Base-by-base conservation (phyloP, 2,329 filamentous ascomycete genomes). In the Colletotrichum sp. region DNA sequence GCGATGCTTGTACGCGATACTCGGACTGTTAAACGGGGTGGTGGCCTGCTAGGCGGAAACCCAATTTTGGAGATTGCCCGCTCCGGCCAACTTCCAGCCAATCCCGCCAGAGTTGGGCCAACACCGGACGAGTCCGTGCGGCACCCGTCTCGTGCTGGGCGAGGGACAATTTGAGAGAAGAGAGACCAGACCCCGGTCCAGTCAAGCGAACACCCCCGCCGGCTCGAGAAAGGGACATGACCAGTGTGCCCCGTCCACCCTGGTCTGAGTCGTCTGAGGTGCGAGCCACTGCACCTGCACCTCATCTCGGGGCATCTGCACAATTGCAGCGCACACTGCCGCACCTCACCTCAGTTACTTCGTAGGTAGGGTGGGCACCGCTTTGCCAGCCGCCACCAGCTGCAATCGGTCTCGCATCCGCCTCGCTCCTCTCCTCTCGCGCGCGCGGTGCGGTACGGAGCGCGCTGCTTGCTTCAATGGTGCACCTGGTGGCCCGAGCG, bases 51-150 rank as follows among this genome's bases (percentile, higher is more conserved):
- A 65, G 48, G 43, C 56, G 64, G 58, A 69, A 76, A 73, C 70
- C 64, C 70, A 73, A 76, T 30, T 73, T 30, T 69, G 64, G 38
- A 73, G 64, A 73, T 65, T 75, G 73, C 73, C 43, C 70, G 56
- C 70, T 60, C 28, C 58, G 43, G 52, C 71, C 71, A 70, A 61
- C 70, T 66, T 76, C 65, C 48, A 76, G 66, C 66, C 74, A 75
- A 76, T 75, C 74, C 70, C 21, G 32, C 71, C 64, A 65, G 36
- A 34, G 24, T 28, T 64, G 43, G 56, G 36, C 21, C 56, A 52
- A 69, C 64, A 68, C 43, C n/a, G 32, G 64, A 73, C 28, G 58
- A 60, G 73, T 66, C 73, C 64, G 70, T 76, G 64, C 70, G 62
- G 43, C 38, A n/a, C 26, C 60, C 70, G 34, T 71, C 60, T 67